A percentile compares a stretch with the other conserved stretches of the same genome.
phyloP scores from a whole-genome alignment of 495 filamentous ascomycete species.

The Choiromyces venosus region DNA sequence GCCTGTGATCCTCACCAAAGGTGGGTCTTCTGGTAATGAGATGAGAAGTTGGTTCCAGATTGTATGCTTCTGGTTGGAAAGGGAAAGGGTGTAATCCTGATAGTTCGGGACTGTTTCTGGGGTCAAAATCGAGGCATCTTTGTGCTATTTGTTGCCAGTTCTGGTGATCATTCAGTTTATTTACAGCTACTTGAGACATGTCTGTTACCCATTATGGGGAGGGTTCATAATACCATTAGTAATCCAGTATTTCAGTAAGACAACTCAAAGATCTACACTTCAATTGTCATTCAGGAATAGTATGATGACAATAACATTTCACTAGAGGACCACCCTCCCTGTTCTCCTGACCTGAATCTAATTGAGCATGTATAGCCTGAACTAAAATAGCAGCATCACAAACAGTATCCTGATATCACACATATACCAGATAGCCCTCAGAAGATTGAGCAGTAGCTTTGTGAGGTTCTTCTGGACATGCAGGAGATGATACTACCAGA shows the following conservation, averaged over 20 bases:
- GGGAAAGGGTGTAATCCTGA: conserved; percentile 9
- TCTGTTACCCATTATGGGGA: background rate
- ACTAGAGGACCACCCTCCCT: too few relatives aligned
- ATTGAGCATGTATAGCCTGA: too few relatives aligned
- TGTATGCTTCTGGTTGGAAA: conserved; percentile 19
- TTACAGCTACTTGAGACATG: conserved; percentile 2
- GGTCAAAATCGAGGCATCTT: conserved; percentile 10
- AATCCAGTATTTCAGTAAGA: conserved; percentile 31
- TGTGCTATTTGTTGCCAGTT: conserved; percentile 5
- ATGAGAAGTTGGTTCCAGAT: conserved; percentile 11
- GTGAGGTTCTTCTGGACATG: conserved; percentile 5
- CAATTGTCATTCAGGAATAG: too few relatives aligned
- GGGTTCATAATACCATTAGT: too few relatives aligned
- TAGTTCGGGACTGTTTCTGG: conserved; percentile 23
- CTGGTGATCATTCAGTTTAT: conserved; percentile 6
- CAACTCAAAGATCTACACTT: conserved; percentile 19
- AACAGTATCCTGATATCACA: too few relatives aligned
- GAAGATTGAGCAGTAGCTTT: background rate
- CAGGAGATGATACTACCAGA: conserved; percentile 17
- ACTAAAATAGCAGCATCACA: too few relatives aligned
- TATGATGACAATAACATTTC: too few relatives aligned
- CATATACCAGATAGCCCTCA: too few relatives aligned
- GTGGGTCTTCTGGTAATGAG: conserved; percentile 17
- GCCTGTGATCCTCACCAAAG: conserved; percentile 1
- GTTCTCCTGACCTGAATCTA: too few relatives aligned